Conservation (phyloP, 768 basidiomycete genomes). For the Grammothele lineata region DNA sequence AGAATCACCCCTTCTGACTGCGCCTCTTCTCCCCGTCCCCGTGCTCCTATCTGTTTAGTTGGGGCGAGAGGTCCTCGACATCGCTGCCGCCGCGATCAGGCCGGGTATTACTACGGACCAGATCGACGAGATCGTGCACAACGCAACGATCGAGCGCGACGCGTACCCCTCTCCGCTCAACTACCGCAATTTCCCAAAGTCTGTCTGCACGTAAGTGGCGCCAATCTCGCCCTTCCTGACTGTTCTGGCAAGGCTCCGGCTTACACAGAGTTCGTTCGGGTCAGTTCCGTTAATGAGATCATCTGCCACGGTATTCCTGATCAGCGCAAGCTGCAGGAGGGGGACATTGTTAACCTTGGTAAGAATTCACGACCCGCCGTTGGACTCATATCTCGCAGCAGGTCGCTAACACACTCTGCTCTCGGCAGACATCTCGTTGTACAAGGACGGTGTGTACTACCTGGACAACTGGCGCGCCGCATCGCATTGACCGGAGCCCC, state of each 20-base stretch:
- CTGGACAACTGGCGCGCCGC: too few species aligned
- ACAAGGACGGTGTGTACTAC: conserved; percentile 63
- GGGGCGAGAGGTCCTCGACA: conserved; percentile 87
- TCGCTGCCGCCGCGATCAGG: conserved; percentile 77
- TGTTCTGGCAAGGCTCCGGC: neutral
- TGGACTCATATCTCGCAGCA: neutral
- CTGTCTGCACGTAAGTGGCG: conserved; percentile 83
- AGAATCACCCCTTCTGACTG: conserved; percentile 10
- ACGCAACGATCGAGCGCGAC: conserved; percentile 84
- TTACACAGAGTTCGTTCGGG: neutral
- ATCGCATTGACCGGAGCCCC: too few species aligned
- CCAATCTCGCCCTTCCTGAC: conserved; percentile 1
- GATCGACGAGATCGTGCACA: conserved; percentile 90
- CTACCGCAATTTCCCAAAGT: conserved; percentile 91
- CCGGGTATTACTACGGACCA: conserved; percentile 97
- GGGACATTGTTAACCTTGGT: conserved; percentile 97
- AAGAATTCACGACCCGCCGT: too few species aligned
- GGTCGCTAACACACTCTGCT: neutral
- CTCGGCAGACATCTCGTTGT: conserved; percentile 68
- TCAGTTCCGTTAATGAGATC: conserved; percentile 86
- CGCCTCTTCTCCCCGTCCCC: neutral
- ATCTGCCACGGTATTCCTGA: conserved; percentile 98
- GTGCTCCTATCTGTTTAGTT: conserved; percentile 47
- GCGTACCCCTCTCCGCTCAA: conserved; percentile 93
- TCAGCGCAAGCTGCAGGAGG: conserved; percentile 75